Evolutionary conservation across 2,329 filamentous ascomycete genomes (phyloP), one percentile per base, ranked within the genome.

Genomic region (Claviceps monticola): DNA sequence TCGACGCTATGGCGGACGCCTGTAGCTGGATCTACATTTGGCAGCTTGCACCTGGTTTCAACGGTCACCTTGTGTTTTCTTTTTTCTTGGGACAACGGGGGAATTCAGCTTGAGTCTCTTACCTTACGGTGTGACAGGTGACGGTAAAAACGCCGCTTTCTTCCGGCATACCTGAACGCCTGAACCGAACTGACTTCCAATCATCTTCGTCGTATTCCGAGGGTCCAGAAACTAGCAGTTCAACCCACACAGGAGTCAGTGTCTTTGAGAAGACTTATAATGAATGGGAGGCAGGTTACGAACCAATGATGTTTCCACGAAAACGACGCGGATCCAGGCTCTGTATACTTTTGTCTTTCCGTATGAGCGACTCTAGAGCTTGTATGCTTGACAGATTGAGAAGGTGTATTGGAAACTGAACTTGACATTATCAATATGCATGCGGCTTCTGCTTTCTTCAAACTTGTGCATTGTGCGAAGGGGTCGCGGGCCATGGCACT

Each of bases 301-400:
- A 65, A 82, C 78, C 67, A 57, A 87, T 81, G 37, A 90, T 79
- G 59, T 90, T 89, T 39, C 84, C 77, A 23, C 85, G 76, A 66
- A 87, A 89, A 13, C 83, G 75, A 16, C 76, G 68, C 8, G 78
- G 76, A 52, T 83, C 79, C 0, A 88, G 71, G 29, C 73, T 67
- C 29, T 72, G 70, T 17, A 76, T 61, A 6, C 61, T 60, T 23
- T 72, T 66, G 48, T 74, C 73, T 56, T 73, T 74, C 1, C 74
- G 71, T 7, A 86, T 72, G 46, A 76, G 69, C 2, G 70, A 65
- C 54, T 81, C 78, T 26, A 86, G 72, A 48, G 80, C 74, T 48
- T 76, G 75, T 21, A 88, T 71, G 56, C 80, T 85, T 46, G 74
- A 73, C 17, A 88, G 64, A 57, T 79, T 86, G 49, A 87, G 66